phyloP scores from a whole-genome alignment of 345 rosid genomes.

The thale cress (Arabidopsis thaliana) region DNA sequence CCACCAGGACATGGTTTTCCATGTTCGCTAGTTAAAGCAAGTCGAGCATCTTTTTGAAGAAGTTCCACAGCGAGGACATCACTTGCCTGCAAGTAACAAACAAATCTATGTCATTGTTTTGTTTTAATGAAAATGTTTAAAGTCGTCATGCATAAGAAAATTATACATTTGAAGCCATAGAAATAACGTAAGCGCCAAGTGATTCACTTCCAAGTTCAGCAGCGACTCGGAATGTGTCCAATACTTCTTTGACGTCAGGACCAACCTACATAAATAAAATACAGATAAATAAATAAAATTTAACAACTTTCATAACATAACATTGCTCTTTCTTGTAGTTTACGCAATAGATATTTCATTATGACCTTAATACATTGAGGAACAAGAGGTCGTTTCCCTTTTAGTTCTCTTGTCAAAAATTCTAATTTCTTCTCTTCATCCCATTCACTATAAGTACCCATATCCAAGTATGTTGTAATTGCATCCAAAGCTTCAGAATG shows the following conservation, averaged over 20 bases:
- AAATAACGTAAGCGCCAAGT: conserved; percentile 97
- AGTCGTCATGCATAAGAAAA: not conserved
- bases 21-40: conserved; percentile 80
- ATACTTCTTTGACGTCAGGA: conserved; percentile 81
- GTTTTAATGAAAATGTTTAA: not conserved
- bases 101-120: conserved; percentile 31
- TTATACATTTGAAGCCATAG: conserved; percentile 96
- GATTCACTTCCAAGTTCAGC: conserved; percentile 95
- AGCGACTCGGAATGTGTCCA: conserved; percentile 90
- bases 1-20: conserved; percentile 93
- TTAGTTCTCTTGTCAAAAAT: conserved; percentile 80
- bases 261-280: conserved; percentile 53
- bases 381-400: conserved; percentile 93
- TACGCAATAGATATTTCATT: not conserved
- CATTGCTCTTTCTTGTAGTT: not conserved
- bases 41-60: conserved; percentile 90
- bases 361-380: conserved; percentile 81
- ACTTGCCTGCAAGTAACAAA: conserved; percentile 67
- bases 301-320: not conserved
- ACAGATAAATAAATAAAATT: not conserved
- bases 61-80: conserved; percentile 98
- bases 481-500: conserved; percentile 89
- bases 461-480: conserved; percentile 82
- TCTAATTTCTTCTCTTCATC: conserved; percentile 91
- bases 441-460: conserved; percentile 97